Base-by-base conservation (phyloP, 495 filamentous ascomycete genomes). In the Lophiotrema nucula region DNA sequence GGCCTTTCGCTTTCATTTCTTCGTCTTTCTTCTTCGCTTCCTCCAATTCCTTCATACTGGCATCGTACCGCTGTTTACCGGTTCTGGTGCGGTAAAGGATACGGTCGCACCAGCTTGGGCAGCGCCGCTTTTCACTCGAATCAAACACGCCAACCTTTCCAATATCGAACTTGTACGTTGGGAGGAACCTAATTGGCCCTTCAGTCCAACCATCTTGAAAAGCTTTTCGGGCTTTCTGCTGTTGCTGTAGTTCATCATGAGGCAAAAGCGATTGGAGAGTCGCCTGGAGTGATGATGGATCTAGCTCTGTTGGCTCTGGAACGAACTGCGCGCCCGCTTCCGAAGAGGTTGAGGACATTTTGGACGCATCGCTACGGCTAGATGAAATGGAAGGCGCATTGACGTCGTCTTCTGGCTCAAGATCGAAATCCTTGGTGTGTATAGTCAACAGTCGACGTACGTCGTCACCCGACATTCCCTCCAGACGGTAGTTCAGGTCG, bases 81-180 rank as follows among this genome's bases (percentile, higher is more conserved):
- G 77, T 81, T 33, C 86, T 82, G 1, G 88, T 88, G 28, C 92
- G 81, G 65, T 81, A 99, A 0, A 99, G 73, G 42, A 99, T 91
- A n/a, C 95, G 85, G 72, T 99, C 95, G 69, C 95, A 99, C 92
- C 92, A 99, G 68, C 90, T 95, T 3, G 95, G 95, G 13, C 87
- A 86, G 46, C 95, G 79, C 47, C 85, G 83, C 76, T 97, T 99
- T 64, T 96, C 95, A 57, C 90, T 95, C 0, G 90, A 88, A 73
- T 99, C 95, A 68, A 96, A 97, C 55, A 88, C 79, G 3, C 89
- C 89, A 51, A 97, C 85, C 33, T 87, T 96, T n/a, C 95, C 95
- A 33, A 93, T 79, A 66, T 99, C 95, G 62, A 97, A 99, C 71
- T 98, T 98, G 75, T 98, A 99, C 0, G 92, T 95, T 12, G 95